A percentile compares a stretch with the other conserved stretches of the same genome.
These are phyloP conservation scores for Spongispora temasekensis DNA, from an alignment of 1,284 basidiomycete species.

Conservation along the genomic window DNA sequence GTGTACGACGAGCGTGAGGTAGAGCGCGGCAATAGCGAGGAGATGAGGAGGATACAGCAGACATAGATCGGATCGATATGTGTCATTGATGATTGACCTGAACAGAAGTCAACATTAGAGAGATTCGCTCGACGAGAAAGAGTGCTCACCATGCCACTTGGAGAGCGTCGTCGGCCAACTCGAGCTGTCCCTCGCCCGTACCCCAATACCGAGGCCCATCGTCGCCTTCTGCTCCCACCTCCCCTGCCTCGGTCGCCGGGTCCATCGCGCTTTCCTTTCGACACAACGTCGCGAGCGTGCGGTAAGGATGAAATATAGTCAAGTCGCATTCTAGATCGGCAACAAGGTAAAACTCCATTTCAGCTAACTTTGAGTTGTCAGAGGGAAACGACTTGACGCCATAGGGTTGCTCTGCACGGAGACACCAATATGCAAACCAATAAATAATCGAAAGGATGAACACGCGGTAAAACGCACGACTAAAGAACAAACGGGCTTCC, in stretches of 20 bases:
- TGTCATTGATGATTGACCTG: constrained; percentile 97
- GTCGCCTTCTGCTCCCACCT: constrained; percentile 57
- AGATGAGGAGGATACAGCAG: constrained; percentile 93
- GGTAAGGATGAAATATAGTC: constrained; percentile 92
- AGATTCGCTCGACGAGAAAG: background rate
- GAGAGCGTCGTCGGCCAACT: constrained; percentile 65
- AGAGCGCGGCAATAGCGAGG: constrained; percentile 89
- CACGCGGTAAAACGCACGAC: constrained; percentile 51
- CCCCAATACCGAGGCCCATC: constrained; percentile 75
- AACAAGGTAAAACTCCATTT: constrained; percentile 99
- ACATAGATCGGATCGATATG: constrained; percentile 88
- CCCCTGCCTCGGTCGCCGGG: constrained; percentile 61
- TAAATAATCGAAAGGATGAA: too few species aligned
- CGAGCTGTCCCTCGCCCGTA: constrained; percentile 66
- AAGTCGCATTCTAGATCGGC: constrained; percentile 97
- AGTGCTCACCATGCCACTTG: constrained; percentile 70
- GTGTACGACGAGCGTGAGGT: constrained; percentile 78
- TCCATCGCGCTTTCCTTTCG: constrained; percentile 47
- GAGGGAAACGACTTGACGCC: constrained; percentile 76
- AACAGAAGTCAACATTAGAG: too few species aligned
- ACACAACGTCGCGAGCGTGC: constrained; percentile 78
- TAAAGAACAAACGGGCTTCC: constrained; percentile 80
- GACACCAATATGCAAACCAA: background rate
- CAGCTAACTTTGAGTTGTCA: constrained; percentile 90
- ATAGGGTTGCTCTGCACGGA: constrained; percentile 62